Evolutionary conservation across 1,284 basidiomycete genomes (phyloP).

Genomic region (Gymnopus androsaceus): DNA sequence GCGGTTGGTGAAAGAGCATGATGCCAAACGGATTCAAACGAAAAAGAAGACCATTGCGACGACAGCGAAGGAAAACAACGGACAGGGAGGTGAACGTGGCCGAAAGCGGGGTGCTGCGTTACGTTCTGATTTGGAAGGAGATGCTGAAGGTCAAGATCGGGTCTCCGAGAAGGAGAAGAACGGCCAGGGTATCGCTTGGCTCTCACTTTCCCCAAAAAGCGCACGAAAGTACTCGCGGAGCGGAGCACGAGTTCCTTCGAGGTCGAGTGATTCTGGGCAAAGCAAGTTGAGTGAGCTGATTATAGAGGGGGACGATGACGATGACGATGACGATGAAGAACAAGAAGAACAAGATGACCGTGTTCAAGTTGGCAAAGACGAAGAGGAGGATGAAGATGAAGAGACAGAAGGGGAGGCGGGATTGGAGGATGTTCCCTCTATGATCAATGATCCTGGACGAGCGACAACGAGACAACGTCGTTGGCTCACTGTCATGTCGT

Average conservation of each 20-base stretch:
- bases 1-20: constrained; percentile 51
- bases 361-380: constrained; percentile 35
- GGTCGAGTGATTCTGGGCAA: constrained; percentile 42
- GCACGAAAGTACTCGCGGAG: constrained; percentile 40
- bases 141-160: constrained; percentile 25
- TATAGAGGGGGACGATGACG: constrained; percentile 31
- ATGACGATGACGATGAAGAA: constrained; percentile 32
- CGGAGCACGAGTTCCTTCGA: constrained; percentile 39
- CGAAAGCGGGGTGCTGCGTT: constrained; percentile 20
- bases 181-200: constrained; percentile 33
- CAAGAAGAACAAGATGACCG: constrained; percentile 28
- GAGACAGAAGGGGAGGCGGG: constrained; percentile 31
- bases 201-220: constrained; percentile 54
- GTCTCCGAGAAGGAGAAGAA: constrained; percentile 22
- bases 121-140: constrained; percentile 21
- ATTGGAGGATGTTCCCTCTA: constrained; percentile 40
- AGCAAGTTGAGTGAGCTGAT: constrained; percentile 41
- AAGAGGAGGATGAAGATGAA: constrained; percentile 54
- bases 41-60: constrained; percentile 7
- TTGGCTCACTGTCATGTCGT: constrained; percentile 84
- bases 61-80: neutral
- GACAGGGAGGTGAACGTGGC: constrained; percentile 14
- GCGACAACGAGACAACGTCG: constrained; percentile 75
- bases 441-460: constrained; percentile 82
- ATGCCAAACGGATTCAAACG: no score